These are phyloP conservation scores for Gliomastix tumulicola DNA, from an alignment of 2,329 filamentous ascomycete genomes.

Conservation along the genomic window DNA sequence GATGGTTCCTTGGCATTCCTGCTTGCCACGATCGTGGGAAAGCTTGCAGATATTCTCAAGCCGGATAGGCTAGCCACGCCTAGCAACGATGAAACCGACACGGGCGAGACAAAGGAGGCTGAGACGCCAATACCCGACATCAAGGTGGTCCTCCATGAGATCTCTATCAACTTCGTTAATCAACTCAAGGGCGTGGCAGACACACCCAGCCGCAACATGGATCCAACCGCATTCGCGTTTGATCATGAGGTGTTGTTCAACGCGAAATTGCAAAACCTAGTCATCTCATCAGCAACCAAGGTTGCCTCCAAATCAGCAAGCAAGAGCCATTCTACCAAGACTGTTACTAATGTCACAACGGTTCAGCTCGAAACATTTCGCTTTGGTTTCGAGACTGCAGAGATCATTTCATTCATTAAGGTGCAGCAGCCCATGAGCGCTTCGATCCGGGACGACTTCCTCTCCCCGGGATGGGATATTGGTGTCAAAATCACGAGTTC, in stretches of 20 bases:
- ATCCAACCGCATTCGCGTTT: slow-evolving; percentile 29
- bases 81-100: no score
- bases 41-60: slow-evolving; percentile 38
- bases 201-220: slow-evolving; percentile 36
- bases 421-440: slow-evolving; percentile 48
- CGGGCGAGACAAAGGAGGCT: no score
- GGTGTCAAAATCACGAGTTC: slow-evolving; percentile 44
- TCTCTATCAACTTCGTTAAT: slow-evolving; percentile 50
- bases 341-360: slow-evolving; percentile 21
- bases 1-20: slow-evolving; percentile 51
- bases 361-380: slow-evolving; percentile 49
- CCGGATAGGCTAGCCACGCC: slow-evolving; percentile 1
- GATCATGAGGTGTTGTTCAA: slow-evolving; percentile 46
- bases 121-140: no score
- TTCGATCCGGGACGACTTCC: slow-evolving; percentile 52
- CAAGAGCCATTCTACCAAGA: no score
- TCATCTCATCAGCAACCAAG: slow-evolving; percentile 5
- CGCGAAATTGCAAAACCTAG: slow-evolving; percentile 38
- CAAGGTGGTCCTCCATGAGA: slow-evolving; percentile 36
- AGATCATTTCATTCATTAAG: slow-evolving; percentile 57
- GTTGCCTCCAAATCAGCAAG: no score
- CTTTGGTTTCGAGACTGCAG: slow-evolving; percentile 55
- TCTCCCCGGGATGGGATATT: slow-evolving; percentile 50
- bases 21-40: slow-evolving; percentile 41
- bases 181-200: slow-evolving; percentile 45